phyloP scores from a whole-genome alignment of 495 filamentous ascomycete species.

The Staphylotrichum tortipilum region DNA sequence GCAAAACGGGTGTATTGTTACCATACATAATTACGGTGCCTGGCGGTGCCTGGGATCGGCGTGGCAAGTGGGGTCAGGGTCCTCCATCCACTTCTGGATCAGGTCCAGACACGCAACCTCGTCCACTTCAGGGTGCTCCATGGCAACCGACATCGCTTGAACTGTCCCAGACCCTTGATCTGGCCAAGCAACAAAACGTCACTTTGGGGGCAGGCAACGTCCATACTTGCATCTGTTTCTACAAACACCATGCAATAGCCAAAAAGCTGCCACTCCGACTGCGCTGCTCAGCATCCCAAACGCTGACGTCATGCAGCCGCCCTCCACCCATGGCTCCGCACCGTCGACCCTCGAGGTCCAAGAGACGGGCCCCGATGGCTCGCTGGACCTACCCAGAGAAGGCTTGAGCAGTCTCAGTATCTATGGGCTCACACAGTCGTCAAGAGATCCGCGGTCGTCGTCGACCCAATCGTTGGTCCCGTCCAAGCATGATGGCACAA shows the following conservation, averaged over 20 bases:
- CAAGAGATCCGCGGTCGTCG: slow-evolving; percentile 48
- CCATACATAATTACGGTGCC: neutral
- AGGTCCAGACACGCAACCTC: no score
- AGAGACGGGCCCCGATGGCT: neutral
- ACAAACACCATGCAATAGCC: neutral
- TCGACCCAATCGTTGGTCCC: slow-evolving; percentile 57
- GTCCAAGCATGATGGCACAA: slow-evolving; percentile 30
- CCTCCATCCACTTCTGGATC: neutral
- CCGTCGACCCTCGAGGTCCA: neutral
- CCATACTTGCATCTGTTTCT: neutral
- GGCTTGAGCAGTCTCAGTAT: neutral
- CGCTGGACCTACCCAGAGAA: neutral
- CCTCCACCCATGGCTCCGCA: neutral
- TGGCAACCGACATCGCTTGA: no score
- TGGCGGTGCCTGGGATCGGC: neutral
- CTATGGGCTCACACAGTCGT: neutral
- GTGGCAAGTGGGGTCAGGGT: neutral
- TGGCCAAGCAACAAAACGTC: no score
- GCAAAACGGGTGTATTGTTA: no score
- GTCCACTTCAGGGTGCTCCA: no score
- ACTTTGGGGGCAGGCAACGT: no score
- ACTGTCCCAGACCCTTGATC: no score
- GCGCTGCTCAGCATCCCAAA: neutral
- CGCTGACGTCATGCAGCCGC: slow-evolving; percentile 3
- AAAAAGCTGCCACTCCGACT: neutral